Conservation (phyloP, 805 yeast genomes). For the Teunomyces aglyptinius region DNA sequence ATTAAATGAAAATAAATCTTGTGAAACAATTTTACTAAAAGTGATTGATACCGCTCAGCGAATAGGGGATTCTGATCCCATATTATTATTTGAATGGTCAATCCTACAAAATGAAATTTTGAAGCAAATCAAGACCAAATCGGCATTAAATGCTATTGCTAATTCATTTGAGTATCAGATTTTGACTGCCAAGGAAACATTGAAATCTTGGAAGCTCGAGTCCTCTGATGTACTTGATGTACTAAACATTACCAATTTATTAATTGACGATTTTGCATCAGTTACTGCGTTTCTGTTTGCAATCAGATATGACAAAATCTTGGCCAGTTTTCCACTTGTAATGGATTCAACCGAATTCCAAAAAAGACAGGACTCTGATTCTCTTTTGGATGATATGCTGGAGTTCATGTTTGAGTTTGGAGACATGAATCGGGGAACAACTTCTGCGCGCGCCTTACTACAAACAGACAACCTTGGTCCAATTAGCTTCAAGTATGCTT, state of each 20-base stretch:
- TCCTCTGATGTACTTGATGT: not conserved
- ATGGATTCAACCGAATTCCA: not conserved
- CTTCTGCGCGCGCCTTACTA: not conserved
- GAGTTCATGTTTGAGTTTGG: not conserved
- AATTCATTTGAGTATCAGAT: constrained; percentile 16
- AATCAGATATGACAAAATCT: not conserved
- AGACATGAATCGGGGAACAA: not conserved
- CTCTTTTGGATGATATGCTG: not conserved
- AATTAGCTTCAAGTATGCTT: not conserved
- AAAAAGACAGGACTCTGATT: not conserved
- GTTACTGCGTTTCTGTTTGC: not conserved
- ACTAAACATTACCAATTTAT: not conserved
- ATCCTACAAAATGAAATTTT: constrained; percentile 5
- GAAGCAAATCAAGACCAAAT: not conserved
- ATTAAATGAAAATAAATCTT: constrained; percentile 4
- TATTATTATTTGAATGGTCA: constrained; percentile 9
- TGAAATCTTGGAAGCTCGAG: not conserved
- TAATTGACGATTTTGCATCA: not conserved
- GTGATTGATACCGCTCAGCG: constrained; percentile 8
- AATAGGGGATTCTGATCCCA: constrained; percentile 3
- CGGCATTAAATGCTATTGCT: constrained; percentile 8
- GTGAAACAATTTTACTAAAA: constrained; percentile 8
- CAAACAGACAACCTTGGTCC: not conserved
- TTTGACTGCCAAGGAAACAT: not conserved
- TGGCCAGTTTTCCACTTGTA: not conserved